Conservation (phyloP, 306 rosid species). For the Mimosa pudica region DNA sequence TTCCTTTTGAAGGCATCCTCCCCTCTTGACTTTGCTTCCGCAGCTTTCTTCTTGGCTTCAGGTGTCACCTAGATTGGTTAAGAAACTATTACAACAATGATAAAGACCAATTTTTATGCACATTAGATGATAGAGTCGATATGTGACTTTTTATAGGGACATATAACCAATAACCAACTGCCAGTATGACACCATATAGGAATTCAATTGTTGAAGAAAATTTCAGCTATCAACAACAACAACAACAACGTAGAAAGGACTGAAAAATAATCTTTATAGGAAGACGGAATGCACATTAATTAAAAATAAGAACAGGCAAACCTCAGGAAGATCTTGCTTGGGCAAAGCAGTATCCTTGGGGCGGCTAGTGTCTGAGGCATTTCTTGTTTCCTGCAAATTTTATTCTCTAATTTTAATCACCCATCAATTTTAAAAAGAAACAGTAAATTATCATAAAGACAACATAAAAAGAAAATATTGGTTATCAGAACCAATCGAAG, state of each 20-base stretch:
- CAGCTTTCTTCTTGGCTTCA: slow-evolving; percentile 83
- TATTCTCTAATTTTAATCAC: slow-evolving; percentile 19
- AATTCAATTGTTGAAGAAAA: slow-evolving; percentile 6
- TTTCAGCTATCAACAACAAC: slow-evolving; percentile 11
- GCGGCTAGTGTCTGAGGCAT: slow-evolving; percentile 41
- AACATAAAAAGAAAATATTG: slow-evolving; percentile 10
- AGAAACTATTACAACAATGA: slow-evolving; percentile 26
- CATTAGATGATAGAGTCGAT: slow-evolving; percentile 15
- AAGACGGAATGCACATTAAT: neutral
- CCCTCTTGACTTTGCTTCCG: slow-evolving; percentile 91
- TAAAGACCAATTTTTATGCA: slow-evolving; percentile 1
- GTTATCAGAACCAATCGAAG: neutral
- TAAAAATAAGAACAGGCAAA: slow-evolving; percentile 33
- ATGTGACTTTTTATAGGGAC: neutral
- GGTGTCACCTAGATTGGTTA: slow-evolving; percentile 65
- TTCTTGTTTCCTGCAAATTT: slow-evolving; percentile 55
- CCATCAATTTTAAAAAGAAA: slow-evolving; percentile 8
- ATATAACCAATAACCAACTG: neutral
- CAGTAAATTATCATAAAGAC: neutral
- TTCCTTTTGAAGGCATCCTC: slow-evolving; percentile 77
- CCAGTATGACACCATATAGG: slow-evolving; percentile 7
- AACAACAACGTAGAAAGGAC: neutral
- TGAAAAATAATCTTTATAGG: neutral
- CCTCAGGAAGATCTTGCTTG: slow-evolving; percentile 73
- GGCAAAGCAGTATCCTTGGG: slow-evolving; percentile 44